These are phyloP conservation scores for Skeletonema menzelii DNA, from an alignment of 108 stramenopile genomes.

Conservation along the genomic window DNA sequence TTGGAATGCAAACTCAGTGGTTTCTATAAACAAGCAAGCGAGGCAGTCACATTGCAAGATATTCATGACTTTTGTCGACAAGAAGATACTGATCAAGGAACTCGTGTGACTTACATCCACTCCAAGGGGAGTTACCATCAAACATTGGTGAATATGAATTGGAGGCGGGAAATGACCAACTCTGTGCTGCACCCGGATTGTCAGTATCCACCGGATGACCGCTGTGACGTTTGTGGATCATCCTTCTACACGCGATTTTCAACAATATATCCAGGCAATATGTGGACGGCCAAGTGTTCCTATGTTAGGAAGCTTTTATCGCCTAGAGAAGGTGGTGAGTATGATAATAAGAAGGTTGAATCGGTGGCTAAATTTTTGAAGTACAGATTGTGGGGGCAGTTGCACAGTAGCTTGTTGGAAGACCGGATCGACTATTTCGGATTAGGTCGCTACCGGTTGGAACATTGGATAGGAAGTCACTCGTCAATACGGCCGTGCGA, in stretches of 20 bases:
- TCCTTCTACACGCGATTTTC: conserved; percentile 50
- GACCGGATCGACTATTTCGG: conserved; percentile 51
- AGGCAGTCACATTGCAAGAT: conserved; percentile 35
- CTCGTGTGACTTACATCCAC: conserved; percentile 43
- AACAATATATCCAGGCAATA: conserved; percentile 54
- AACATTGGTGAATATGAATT: conserved; percentile 31
- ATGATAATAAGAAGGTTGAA: conserved; percentile 32
- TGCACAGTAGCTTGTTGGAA: conserved; percentile 32
- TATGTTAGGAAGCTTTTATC: conserved; percentile 48
- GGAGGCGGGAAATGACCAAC: conserved; percentile 43
- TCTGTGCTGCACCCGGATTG: conserved; percentile 41
- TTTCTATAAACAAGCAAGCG: conserved; percentile 35
- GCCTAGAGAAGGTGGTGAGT: conserved; percentile 42
- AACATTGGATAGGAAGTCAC: conserved; percentile 63
- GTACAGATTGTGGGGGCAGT: conserved; percentile 34
- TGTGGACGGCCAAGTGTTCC: conserved; percentile 56
- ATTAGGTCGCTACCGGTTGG: conserved; percentile 45
- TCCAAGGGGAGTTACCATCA: conserved; percentile 44
- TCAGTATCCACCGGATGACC: conserved; percentile 38
- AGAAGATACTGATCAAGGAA: conserved; percentile 9
- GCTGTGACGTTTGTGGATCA: conserved; percentile 50
- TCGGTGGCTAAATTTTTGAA: conserved; percentile 40
- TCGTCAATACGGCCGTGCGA: conserved; percentile 55
- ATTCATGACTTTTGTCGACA: conserved; percentile 35
- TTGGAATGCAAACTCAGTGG: conserved; percentile 29